Percentiles rank a stretch among this genome's conserved stretches.
These are phyloP conservation scores for Talaromyces funiculosus DNA, from an alignment of 2,329 filamentous ascomycete species.

Conservation along the genomic window DNA sequence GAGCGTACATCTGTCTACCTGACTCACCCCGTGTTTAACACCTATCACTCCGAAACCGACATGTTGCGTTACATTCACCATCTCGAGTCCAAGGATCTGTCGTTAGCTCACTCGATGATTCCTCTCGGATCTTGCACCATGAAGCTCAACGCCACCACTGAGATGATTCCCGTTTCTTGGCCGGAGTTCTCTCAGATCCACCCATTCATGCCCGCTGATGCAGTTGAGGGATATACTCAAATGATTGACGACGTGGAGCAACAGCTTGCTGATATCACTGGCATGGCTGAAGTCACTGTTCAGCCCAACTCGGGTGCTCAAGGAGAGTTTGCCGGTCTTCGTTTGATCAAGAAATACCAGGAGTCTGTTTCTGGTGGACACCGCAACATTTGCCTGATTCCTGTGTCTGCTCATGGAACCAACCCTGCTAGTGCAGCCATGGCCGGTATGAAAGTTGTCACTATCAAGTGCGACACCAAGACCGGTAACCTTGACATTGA, in stretches of 20 bases:
- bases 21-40: slow-evolving; percentile 91
- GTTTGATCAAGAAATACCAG: slow-evolving; percentile 79
- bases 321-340: slow-evolving; percentile 86
- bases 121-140: slow-evolving; percentile 95
- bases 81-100: slow-evolving; percentile 88
- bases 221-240: slow-evolving; percentile 61
- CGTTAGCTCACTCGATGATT: slow-evolving; percentile 95
- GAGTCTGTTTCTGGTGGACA: slow-evolving; percentile 59
- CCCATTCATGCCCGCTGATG: slow-evolving; percentile 64
- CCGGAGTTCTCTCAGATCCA: slow-evolving; percentile 73
- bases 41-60: slow-evolving; percentile 90
- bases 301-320: slow-evolving; percentile 96
- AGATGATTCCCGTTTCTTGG: slow-evolving; percentile 83
- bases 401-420: slow-evolving; percentile 90
- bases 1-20: slow-evolving; percentile 70
- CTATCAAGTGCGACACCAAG: slow-evolving; percentile 80
- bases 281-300: slow-evolving; percentile 81
- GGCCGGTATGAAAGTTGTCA: slow-evolving; percentile 90
- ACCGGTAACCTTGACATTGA: slow-evolving; percentile 85
- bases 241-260: slow-evolving; percentile 68
- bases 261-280: slow-evolving; percentile 76
- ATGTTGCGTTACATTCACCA: slow-evolving; percentile 90
- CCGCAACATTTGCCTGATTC: slow-evolving; percentile 89
- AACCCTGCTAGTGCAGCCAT: slow-evolving; percentile 94
- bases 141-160: slow-evolving; percentile 91